Evolutionary conservation across 768 basidiomycete species (phyloP), one percentile per base, ranked within the genome.

Genomic region (Daedaleopsis nitida): DNA sequence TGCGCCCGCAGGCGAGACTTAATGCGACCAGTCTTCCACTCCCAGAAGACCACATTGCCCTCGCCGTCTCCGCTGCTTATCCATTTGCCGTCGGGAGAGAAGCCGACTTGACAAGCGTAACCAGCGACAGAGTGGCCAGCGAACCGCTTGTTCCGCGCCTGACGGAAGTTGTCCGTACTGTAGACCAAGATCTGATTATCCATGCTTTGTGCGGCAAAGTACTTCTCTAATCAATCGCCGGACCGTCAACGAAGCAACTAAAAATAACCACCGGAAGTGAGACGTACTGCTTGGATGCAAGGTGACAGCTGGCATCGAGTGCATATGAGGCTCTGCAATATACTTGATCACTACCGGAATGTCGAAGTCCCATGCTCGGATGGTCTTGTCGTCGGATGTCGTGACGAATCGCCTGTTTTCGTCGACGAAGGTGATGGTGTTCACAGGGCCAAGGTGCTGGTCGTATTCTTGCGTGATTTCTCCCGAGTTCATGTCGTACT

Each of bases 301-400:
- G 6, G 95, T 96, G 50, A 98, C 96, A 17, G 97, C 92, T 8
- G 97, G 97, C 96, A 99, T 98, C 17, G 94, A 97, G 77, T 99
- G 96, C 97, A 99, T 98, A 71, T 94, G 88, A 4, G 97, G 97
- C 74, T 99, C 97, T 19, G 97, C 96, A 60, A 98, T 98, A 74
- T 98, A 97, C 75, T 99, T 99, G 81, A 99, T 98, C 55, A 97
- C 94, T 38, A 98, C 97, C 6, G 97, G 97, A 64, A 99, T 98
- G 75, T 99, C 97, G 74, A 90, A 98, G 74, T 99, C 97, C 97
- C 97, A 99, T 17, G 94, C 96, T 48, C 97, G 88, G 64, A 99
- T 97, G 2, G 95, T 97, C 78, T 98, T 98, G 78, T 99, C 97
- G 73, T 99, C 97, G 11, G 95, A 98, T 14, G 96, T 98, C 2